Base-by-base conservation (phyloP, 495 filamentous ascomycete genomes). In the Talaromyces thailandensis region DNA sequence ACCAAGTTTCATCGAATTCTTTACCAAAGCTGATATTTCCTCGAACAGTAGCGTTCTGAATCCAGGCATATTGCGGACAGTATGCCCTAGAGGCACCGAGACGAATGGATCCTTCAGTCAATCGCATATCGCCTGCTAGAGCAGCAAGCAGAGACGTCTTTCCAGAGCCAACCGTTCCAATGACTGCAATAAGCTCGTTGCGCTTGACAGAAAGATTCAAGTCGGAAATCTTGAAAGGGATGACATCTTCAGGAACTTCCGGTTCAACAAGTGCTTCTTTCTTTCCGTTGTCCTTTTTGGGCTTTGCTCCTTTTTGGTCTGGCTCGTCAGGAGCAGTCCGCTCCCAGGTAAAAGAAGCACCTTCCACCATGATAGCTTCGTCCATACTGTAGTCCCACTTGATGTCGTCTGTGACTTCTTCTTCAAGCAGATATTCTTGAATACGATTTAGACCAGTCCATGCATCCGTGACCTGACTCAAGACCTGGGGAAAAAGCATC, bases 51-150 rank as follows among this genome's bases (percentile, higher is more conserved):
- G 91, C 78, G 67, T 97, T 98, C 68, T 97, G 93, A 53, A 98
- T 97, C 94, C 94, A 98, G 3, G 94, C 90, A 68, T 94, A 96
- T 68, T 98, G 94, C 0, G 94, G 92, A 66, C 94, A 98, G 66
- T 95, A 96, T 0, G 92, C 89, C 56, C 92, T 76, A 2, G 84
- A 84, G 2, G 89, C 89, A 53, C 92, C 91, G 59, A 96, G 76
- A 5, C 81, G 81, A 6, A 96, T 80, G 37, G 81, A 77, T 1
- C 94, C 94, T 12, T 75, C 73, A 0, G 90, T 94, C 69, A 86
- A 84, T 21, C 92, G 82, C 94, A 98, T 98, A 65, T 98, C 93
- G 29, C 94, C 93, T 2, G 93, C 93, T 50, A 98, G 73, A 6
- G 94, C 92, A 56, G 91, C 89, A 2, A 98, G 84, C 24, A 98